Percentiles rank a stretch among this genome's conserved stretches.
These are phyloP conservation scores for Phaeolepiota aurea DNA, from an alignment of 768 basidiomycete species.

Conservation along the genomic window DNA sequence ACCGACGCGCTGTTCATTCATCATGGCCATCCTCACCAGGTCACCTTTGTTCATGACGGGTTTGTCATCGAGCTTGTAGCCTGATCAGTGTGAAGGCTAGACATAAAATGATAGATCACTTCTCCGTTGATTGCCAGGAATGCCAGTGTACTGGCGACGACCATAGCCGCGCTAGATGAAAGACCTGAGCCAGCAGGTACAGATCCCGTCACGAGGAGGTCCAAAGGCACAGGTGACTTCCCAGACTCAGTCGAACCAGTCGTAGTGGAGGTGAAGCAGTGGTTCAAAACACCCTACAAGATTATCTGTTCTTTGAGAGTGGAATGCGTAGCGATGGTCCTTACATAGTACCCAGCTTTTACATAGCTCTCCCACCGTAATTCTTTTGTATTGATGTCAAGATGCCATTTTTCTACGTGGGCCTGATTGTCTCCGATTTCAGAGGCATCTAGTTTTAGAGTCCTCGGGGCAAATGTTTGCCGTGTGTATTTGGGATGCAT, in stretches of 20 bases:
- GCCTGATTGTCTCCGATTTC: conserved; percentile 29
- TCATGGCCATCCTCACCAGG: conserved; percentile 73
- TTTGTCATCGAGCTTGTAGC: conserved; percentile 4
- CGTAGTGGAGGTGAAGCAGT: conserved; percentile 34
- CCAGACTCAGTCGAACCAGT: conserved; percentile 5
- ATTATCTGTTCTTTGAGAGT: too few species aligned
- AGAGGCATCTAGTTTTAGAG: conserved; percentile 14
- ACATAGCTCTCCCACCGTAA: conserved; percentile 84
- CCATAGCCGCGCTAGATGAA: conserved; percentile 86
- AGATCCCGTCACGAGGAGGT: conserved; percentile 71
- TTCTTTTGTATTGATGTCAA: conserved; percentile 64
- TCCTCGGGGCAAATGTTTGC: conserved; percentile 49
- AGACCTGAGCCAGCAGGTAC: conserved; percentile 85
- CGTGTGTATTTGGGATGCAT: conserved; percentile 49
- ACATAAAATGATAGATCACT: conserved; percentile 15
- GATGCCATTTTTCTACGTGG: conserved; percentile 51
- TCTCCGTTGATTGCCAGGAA: conserved; percentile 76
- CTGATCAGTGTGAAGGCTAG: conserved; percentile 9
- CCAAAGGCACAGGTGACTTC: conserved; percentile 46
- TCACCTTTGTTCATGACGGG: conserved; percentile 49
- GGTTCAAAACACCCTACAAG: conserved; percentile 56
- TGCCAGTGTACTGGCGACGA: conserved; percentile 76
- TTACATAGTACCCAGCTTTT: conserved; percentile 77
- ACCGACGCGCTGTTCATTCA: conserved; percentile 81
- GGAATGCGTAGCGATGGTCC: conserved; percentile 20